Evolutionary conservation across 495 filamentous ascomycete species (phyloP).

Genomic region (Aspergillus incahuasiensis): DNA sequence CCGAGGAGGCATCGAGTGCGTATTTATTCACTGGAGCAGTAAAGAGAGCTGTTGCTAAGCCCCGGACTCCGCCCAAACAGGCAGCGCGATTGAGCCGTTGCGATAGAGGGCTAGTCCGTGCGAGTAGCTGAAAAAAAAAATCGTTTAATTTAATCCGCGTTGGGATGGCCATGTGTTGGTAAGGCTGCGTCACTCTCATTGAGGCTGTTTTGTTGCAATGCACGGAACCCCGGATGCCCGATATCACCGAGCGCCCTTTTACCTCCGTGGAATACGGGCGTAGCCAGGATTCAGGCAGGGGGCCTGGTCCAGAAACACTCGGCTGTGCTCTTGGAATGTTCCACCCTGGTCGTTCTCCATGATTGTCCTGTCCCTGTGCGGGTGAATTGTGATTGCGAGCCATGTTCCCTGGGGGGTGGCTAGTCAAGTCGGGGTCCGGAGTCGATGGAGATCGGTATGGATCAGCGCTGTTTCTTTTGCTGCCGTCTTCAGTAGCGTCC

Average conservation of each 20-base stretch:
- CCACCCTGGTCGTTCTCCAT: not conserved
- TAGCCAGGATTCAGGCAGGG: not conserved
- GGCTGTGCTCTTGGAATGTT: constrained; percentile 1
- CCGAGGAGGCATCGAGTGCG: constrained; percentile 8
- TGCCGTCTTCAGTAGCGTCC: not conserved
- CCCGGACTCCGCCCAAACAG: constrained; percentile 17
- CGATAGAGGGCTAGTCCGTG: constrained; percentile 31
- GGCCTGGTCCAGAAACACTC: not conserved
- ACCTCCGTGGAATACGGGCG: not conserved
- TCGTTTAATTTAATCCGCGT: constrained; percentile 5
- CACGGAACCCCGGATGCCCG: constrained; percentile 22
- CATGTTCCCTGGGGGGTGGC: not conserved
- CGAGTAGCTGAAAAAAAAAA: constrained; percentile 6
- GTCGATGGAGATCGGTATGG: not conserved
- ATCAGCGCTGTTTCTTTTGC: not conserved
- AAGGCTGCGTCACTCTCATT: constrained; percentile 20
- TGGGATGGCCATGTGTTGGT: not conserved
- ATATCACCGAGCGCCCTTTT: constrained; percentile 15
- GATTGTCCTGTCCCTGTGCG: too few species aligned
- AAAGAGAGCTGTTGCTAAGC: constrained; percentile 32
- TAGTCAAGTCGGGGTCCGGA: not conserved
- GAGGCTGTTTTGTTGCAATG: constrained; percentile 17
- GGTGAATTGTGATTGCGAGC: constrained; percentile 3
- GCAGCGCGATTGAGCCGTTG: constrained; percentile 21
- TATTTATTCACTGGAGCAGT: constrained; percentile 10